Evolutionary conservation across 2,329 filamentous ascomycete species (phyloP), one percentile per base, ranked within the genome.

Genomic region (Colletotrichum navitas): DNA sequence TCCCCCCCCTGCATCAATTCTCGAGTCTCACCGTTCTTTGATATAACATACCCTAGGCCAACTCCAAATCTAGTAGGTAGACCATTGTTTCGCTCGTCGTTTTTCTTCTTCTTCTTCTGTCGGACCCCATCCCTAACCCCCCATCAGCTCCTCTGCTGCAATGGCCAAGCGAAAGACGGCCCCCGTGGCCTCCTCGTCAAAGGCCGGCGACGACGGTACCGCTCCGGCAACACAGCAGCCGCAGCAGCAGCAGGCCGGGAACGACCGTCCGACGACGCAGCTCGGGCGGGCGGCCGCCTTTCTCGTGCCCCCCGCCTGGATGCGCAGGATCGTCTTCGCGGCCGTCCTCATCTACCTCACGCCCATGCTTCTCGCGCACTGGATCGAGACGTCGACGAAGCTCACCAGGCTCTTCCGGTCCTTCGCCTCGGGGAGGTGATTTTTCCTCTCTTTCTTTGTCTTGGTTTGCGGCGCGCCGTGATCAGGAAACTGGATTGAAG

Each of bases 301-400:
- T 1, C n/a, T 62, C 43, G 21, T 51, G 45, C 59, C 59, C n/a
- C 59, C 59, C 24, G 7, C 59, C 16, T 62, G 59, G 59, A 29
- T 34, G 14, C 59, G 59, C 32, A 45, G 59, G 10, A n/a, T 62
- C 45, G 29, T 62, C n/a, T 62, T 62, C 24, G 59, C 51, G 14
- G 32, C 45, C 5, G n/a, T 62, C 32, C 51, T 62, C 32, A 14
- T 62, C 8, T 62, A 62, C 18, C 45, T 62, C 59, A 51, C 59
- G 14, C 59, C 59, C 14, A 39, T 51, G n/a, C 59, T 62, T 2
- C 32, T 62, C 21, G 47, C 59, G 11, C 59, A 62, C 32, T 62
- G 59, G 59, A 10, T 51, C 32, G 59, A 62, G n/a, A 62, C 59
- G 45, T 62, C 59, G 24, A 8, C 45, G 6, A 62, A 39, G 3